Conservation (phyloP, 768 basidiomycete genomes). For the Neoboletus brunneissimus region DNA sequence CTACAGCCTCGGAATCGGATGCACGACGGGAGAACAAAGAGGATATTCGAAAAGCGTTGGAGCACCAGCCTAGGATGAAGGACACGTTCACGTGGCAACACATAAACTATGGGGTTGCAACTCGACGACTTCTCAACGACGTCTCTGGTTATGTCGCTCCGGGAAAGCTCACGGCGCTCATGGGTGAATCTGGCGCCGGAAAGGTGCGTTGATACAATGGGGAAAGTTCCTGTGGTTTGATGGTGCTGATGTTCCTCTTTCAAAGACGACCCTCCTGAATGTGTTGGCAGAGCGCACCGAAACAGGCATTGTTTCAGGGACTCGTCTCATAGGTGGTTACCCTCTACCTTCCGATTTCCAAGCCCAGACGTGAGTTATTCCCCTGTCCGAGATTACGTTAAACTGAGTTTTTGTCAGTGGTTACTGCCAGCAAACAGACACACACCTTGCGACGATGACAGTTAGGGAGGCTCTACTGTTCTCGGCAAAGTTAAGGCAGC, state of each 20-base stretch:
- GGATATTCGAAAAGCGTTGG: slow-evolving; percentile 33
- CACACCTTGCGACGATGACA: slow-evolving; percentile 69
- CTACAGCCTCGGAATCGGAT: slow-evolving; percentile 6
- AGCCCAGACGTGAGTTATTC: slow-evolving; percentile 46
- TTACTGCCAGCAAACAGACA: slow-evolving; percentile 86
- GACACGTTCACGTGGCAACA: slow-evolving; percentile 82
- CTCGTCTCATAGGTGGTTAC: slow-evolving; percentile 45
- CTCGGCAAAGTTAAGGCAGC: slow-evolving; percentile 80
- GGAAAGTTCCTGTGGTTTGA: too few species aligned
- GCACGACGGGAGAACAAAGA: slow-evolving; percentile 8
- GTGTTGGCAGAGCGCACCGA: slow-evolving; percentile 42
- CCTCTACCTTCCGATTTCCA: slow-evolving; percentile 47
- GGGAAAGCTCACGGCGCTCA: slow-evolving; percentile 74
- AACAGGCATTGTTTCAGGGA: slow-evolving; percentile 39
- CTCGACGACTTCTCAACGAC: slow-evolving; percentile 60
- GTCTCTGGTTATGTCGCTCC: slow-evolving; percentile 80
- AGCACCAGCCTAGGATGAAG: slow-evolving; percentile 34
- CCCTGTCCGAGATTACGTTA: background rate
- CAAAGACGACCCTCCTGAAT: slow-evolving; percentile 48
- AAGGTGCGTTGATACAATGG: slow-evolving; percentile 27
- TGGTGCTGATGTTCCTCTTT: background rate
- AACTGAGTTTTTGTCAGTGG: slow-evolving; percentile 42
- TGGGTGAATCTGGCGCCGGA: slow-evolving; percentile 61
- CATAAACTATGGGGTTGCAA: slow-evolving; percentile 62
- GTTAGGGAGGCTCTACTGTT: slow-evolving; percentile 79